Percentiles rank a stretch among this genome's conserved stretches.
phyloP scores from a whole-genome alignment of 345 rosid genomes.

The Arabidopsis arenosa region DNA sequence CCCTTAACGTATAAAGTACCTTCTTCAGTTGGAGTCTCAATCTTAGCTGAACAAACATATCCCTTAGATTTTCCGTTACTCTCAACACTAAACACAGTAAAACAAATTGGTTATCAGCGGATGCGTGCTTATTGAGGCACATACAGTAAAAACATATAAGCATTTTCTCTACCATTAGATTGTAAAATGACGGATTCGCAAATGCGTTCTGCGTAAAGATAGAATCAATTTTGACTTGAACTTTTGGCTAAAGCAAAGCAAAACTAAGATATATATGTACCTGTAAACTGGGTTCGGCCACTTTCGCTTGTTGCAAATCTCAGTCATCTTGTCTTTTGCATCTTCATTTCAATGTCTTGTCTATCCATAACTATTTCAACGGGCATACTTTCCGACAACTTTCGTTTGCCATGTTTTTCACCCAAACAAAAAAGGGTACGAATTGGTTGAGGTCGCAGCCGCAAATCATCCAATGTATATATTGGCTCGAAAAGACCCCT shows the following conservation, averaged over 20 bases:
- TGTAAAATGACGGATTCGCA: no score
- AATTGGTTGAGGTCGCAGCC: no score
- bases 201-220: no score
- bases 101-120: no score
- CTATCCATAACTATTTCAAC: slow-evolving; percentile 5
- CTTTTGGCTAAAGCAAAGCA: no score
- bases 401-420: background rate
- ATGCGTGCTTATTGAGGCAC: no score
- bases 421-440: no score
- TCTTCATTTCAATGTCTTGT: slow-evolving; percentile 49
- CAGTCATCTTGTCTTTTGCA: slow-evolving; percentile 61
- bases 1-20: background rate
- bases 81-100: no score
- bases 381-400: slow-evolving; percentile 40
- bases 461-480: background rate
- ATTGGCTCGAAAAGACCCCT: slow-evolving; percentile 4
- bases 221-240: no score
- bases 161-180: no score
- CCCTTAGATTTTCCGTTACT: no score
- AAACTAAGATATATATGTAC: slow-evolving; percentile 28
- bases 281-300: slow-evolving; percentile 64
- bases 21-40: background rate
- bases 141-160: no score
- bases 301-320: slow-evolving; percentile 55
- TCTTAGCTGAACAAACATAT: background rate